phyloP scores from a whole-genome alignment of 495 filamentous ascomycete species.

The Aspergillus homomorphus region DNA sequence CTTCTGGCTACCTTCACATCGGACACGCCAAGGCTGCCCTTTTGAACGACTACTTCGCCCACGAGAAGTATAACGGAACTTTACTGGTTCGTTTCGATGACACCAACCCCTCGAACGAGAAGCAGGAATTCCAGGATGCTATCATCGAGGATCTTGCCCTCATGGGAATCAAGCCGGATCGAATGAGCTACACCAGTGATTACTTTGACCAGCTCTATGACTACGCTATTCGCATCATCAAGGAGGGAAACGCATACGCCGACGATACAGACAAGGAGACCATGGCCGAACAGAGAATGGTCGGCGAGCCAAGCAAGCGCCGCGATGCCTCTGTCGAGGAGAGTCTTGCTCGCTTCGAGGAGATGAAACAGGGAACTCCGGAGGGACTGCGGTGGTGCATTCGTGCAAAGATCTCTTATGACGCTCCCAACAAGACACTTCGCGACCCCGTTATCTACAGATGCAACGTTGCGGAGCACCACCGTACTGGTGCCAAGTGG shows the following conservation, averaged over 20 bases:
- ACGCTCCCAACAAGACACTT: conserved; percentile 81
- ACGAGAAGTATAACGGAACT: conserved; percentile 80
- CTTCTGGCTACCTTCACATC: conserved; percentile 92
- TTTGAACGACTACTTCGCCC: conserved; percentile 91
- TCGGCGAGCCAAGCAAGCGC: conserved; percentile 69
- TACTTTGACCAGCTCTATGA: conserved; percentile 89
- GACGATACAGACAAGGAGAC: conserved; percentile 86
- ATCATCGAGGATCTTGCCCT: conserved; percentile 82
- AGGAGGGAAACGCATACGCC: conserved; percentile 80
- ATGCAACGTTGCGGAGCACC: conserved; percentile 73
- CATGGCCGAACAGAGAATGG: conserved; percentile 76
- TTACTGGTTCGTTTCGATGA: conserved; percentile 86
- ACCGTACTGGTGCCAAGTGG: conserved; percentile 85
- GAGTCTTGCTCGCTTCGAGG: conserved; percentile 74
- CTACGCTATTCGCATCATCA: conserved; percentile 72
- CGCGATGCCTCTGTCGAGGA: conserved; percentile 77
- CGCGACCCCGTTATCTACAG: conserved; percentile 95
- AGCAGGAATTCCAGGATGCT: conserved; percentile 84
- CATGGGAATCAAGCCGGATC: conserved; percentile 83
- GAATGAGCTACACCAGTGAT: conserved; percentile 76
- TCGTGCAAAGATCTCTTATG: conserved; percentile 81
- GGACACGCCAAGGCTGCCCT: conserved; percentile 92
- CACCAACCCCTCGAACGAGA: conserved; percentile 91
- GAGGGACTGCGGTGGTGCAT: conserved; percentile 81
- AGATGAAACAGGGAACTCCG: conserved; percentile 79